Percentiles rank a stretch among this genome's conserved stretches.
phyloP scores from a whole-genome alignment of 768 basidiomycete genomes.

The Leccinum broughii region DNA sequence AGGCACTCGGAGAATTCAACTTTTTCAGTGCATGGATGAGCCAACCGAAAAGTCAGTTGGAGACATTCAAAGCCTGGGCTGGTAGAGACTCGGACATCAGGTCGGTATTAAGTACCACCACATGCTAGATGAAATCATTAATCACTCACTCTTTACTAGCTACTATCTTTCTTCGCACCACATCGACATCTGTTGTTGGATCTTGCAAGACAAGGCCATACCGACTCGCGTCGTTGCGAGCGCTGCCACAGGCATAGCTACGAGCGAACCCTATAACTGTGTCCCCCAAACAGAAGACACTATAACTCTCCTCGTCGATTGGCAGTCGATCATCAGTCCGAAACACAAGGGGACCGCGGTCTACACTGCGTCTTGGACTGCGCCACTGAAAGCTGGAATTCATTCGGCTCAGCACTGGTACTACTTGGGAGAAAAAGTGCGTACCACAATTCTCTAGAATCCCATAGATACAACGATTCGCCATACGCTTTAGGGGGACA shows the following conservation, averaged over 20 bases:
- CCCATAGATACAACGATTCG: neutral
- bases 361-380: slow-evolving; percentile 95
- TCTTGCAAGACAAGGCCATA: slow-evolving; percentile 70
- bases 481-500: slow-evolving; percentile 65
- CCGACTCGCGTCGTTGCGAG: slow-evolving; percentile 89
- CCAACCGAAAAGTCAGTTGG: slow-evolving; percentile 92
- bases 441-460: slow-evolving; percentile 5
- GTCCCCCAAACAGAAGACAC: slow-evolving; percentile 89
- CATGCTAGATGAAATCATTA: neutral
- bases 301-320: slow-evolving; percentile 92
- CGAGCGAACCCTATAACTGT: slow-evolving; percentile 85
- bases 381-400: slow-evolving; percentile 85
- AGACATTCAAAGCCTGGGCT: slow-evolving; percentile 95
- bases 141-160: slow-evolving; percentile 38
- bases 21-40: slow-evolving; percentile 98
- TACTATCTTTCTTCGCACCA: slow-evolving; percentile 97
- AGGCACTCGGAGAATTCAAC: slow-evolving; percentile 84
- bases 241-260: slow-evolving; percentile 89
- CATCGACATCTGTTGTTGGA: slow-evolving; percentile 88
- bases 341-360: slow-evolving; percentile 84
- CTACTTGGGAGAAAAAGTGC: slow-evolving; percentile 89
- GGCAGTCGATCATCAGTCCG: slow-evolving; percentile 77
- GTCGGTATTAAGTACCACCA: slow-evolving; percentile 33
- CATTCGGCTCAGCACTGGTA: slow-evolving; percentile 93
- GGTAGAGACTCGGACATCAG: slow-evolving; percentile 94